Evolutionary conservation across 495 filamentous ascomycete genomes (phyloP).

Genomic region (Aspergillus incahuasiensis): DNA sequence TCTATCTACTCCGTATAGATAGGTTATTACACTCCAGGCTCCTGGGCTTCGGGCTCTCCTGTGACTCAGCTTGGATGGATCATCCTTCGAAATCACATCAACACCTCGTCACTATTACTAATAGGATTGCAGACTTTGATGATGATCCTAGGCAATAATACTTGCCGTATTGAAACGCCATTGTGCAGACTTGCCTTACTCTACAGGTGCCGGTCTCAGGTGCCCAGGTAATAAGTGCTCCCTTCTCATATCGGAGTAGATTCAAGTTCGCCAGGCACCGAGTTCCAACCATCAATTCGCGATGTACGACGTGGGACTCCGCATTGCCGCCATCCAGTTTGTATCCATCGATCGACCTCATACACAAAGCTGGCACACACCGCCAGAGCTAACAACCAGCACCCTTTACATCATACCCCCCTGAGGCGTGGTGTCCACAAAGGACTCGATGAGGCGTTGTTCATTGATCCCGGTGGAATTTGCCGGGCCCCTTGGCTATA

Average conservation of each 20-base stretch:
- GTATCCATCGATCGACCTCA: constrained; percentile 3
- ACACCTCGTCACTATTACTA: not conserved
- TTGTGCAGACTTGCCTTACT: not conserved
- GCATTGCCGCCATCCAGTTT: not conserved
- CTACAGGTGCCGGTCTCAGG: no score
- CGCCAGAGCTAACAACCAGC: constrained; percentile 7
- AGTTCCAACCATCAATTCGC: not conserved
- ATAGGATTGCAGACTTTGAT: not conserved
- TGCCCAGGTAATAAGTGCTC: no score
- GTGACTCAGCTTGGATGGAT: constrained; percentile 9
- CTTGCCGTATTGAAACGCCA: constrained; percentile 1
- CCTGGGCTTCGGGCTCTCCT: not conserved
- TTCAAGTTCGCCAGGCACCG: not conserved
- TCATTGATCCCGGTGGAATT: constrained; percentile 3
- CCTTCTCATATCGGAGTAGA: not conserved
- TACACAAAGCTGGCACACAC: constrained; percentile 6
- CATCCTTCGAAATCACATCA: not conserved
- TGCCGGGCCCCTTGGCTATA: not conserved
- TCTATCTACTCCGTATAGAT: no score
- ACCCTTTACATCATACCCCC: constrained; percentile 2
- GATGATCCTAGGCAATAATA: not conserved
- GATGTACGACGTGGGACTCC: constrained; percentile 4
- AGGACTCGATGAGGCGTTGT: not conserved
- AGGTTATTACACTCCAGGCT: constrained; percentile 4
- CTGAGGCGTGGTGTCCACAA: not conserved